These are phyloP conservation scores for Mycocentrospora acerina DNA, from an alignment of 2,329 filamentous ascomycete species.

Conservation along the genomic window DNA sequence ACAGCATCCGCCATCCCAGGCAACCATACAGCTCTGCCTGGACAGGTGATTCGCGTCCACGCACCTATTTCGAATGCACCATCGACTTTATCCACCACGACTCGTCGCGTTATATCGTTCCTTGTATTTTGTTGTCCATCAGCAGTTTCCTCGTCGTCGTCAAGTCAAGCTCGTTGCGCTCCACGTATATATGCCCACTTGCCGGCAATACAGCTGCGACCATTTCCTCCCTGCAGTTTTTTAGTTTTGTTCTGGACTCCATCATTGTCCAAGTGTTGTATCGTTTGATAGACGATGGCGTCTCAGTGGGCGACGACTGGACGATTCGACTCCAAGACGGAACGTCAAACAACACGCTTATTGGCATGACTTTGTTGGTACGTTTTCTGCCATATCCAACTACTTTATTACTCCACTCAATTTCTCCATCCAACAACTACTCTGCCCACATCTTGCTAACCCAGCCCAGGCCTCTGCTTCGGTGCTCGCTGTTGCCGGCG, in stretches of 20 bases:
- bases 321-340: constrained; percentile 28
- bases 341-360: constrained; percentile 26
- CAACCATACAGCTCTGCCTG: constrained; percentile 31
- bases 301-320: constrained; percentile 24
- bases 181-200: constrained; percentile 37
- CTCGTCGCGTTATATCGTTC: constrained; percentile 36
- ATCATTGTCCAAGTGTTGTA: constrained; percentile 26
- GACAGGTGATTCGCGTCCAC: constrained; percentile 26
- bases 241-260: constrained; percentile 33
- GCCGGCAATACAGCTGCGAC: constrained; percentile 23
- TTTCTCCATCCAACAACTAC: too few species aligned
- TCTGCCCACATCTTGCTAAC: constrained; percentile 16
- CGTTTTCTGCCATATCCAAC: background rate
- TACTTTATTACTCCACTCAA: too few species aligned
- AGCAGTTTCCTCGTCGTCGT: constrained; percentile 33
- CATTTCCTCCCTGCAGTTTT: constrained; percentile 33
- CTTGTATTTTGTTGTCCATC: constrained; percentile 31
- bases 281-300: constrained; percentile 29
- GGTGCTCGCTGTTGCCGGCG: constrained; percentile 31
- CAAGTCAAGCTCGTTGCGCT: constrained; percentile 30
- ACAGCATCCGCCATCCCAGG: constrained; percentile 28
- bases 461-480: constrained; percentile 28
- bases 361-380: constrained; percentile 35
- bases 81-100: constrained; percentile 28
- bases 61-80: constrained; percentile 26